phyloP scores from a whole-genome alignment of 2,329 filamentous ascomycete species.

The Aspergillus fumigatiaffinis region DNA sequence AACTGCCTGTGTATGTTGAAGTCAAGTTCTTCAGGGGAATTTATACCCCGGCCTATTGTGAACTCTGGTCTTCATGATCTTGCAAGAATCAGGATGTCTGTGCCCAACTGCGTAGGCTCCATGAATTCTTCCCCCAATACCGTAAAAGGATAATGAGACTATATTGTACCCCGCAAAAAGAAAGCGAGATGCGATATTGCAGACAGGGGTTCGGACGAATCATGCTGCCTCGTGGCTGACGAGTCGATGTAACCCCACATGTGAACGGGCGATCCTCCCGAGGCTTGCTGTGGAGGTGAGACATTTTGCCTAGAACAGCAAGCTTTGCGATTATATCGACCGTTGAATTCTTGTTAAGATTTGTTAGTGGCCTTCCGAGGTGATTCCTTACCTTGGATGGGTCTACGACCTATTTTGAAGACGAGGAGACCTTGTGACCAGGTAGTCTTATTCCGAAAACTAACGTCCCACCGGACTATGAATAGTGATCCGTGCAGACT shows the following conservation, averaged over 20 bases:
- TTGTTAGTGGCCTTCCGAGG: not conserved
- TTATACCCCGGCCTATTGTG: not conserved
- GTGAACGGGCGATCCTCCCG: not conserved
- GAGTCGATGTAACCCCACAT: not conserved
- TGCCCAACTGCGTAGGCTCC: not conserved
- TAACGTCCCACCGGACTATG: not conserved
- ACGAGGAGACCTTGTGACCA: not conserved
- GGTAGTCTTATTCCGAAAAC: too few relatives aligned
- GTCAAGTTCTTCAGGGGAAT: not conserved
- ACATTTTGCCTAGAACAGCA: not conserved
- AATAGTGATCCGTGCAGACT: not conserved
- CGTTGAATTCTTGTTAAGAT: not conserved
- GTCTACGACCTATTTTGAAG: not conserved
- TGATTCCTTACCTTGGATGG: not conserved
- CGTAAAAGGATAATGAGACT: not conserved
- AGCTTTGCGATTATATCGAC: not conserved
- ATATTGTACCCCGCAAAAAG: conserved; percentile 5
- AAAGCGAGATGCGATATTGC: not conserved
- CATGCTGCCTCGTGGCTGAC: not conserved
- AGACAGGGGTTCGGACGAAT: not conserved
- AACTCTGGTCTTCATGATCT: not conserved
- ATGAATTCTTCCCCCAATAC: not conserved
- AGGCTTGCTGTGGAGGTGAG: not conserved
- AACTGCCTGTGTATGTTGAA: not conserved
- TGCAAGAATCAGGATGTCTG: not conserved